Evolutionary conservation across 2,329 filamentous ascomycete species (phyloP).

Genomic region (Daldinia sp.): DNA sequence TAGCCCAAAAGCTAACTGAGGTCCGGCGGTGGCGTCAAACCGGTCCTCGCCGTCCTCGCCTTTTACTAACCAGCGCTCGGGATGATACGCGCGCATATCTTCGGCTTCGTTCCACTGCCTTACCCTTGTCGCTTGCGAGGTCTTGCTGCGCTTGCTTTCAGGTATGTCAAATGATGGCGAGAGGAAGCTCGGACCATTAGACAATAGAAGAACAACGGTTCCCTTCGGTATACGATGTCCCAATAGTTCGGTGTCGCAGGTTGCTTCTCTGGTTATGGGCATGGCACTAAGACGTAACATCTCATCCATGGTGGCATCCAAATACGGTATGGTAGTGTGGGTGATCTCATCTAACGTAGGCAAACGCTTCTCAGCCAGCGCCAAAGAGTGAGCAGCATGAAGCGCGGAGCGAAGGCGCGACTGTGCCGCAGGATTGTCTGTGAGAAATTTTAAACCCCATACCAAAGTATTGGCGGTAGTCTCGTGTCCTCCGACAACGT

Average conservation of each 20-base stretch:
- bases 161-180: conserved; percentile 24
- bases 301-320: conserved; percentile 41
- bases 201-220: conserved; percentile 28
- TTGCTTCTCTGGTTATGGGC: conserved; percentile 18
- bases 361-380: neutral
- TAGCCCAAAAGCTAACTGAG: conserved; percentile 32
- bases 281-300: conserved; percentile 16
- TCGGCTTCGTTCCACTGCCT: conserved; percentile 19
- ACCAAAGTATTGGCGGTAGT: conserved; percentile 8
- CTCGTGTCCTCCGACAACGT: conserved; percentile 37
- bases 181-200: conserved; percentile 36
- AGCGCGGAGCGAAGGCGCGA: conserved; percentile 2
- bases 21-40: conserved; percentile 34
- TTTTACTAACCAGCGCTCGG: conserved; percentile 41
- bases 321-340: conserved; percentile 13
- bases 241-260: conserved; percentile 29
- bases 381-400: neutral
- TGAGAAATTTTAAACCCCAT: conserved; percentile 11
- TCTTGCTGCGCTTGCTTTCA: conserved; percentile 27
- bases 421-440: conserved; percentile 5
- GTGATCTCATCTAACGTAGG: conserved; percentile 27
- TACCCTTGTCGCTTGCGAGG: conserved; percentile 4
- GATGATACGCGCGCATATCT: conserved; percentile 37
- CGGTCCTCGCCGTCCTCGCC: conserved; percentile 8
- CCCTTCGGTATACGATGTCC: conserved; percentile 43